Evolutionary conservation across 768 basidiomycete species (phyloP), one percentile per base, ranked within the genome.

Genomic region (Leccinum olivaceopallidum): DNA sequence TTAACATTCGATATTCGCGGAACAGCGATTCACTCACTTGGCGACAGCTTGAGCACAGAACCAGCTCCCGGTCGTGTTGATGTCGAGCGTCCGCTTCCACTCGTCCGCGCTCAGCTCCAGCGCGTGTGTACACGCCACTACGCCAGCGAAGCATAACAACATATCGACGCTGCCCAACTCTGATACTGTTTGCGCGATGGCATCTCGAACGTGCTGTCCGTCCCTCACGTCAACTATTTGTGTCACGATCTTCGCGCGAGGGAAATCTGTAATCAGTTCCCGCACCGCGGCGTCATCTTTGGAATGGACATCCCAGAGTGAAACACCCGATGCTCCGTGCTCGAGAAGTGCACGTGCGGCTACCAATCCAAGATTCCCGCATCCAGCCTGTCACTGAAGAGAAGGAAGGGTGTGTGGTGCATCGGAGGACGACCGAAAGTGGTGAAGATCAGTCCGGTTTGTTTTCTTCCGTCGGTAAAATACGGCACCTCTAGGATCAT

Each of bases 21-120:
- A 53, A 39, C 37, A 14, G 18, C 6, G 4, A 56, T 9, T 34
- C 6, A 24, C 12, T 42, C 9, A 68, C 80, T 70, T 78, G 54
- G 73, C 76, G 32, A 75, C 78, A 1, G 78, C 72, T 58, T 79
- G 75, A 9, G 79, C 78, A 57, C 79, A 80, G 53, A 80, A 60
- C 78, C 77, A 80, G 51, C 78, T 78, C 20, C 80, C 81, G 6
- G 77, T 82, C 18, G 75, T 74, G 56, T 80, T 82, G 47, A 79
- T 67, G 50, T 81, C 79, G 26, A 80, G 56, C 6, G 78, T 72
- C 28, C 71, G 67, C 58, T 66, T 70, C 78, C 77, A 82, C 37
- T 76, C 72, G 22, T 71, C 71, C 1, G 71, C 47, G 18, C 48
- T 50, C 52, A 77, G 55, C 18, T 79, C 73, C 32, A 69, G 63